Evolutionary conservation across 2,329 filamentous ascomycete species (phyloP), one percentile per base, ranked within the genome.

Genomic region (Fusarium sp.): DNA sequence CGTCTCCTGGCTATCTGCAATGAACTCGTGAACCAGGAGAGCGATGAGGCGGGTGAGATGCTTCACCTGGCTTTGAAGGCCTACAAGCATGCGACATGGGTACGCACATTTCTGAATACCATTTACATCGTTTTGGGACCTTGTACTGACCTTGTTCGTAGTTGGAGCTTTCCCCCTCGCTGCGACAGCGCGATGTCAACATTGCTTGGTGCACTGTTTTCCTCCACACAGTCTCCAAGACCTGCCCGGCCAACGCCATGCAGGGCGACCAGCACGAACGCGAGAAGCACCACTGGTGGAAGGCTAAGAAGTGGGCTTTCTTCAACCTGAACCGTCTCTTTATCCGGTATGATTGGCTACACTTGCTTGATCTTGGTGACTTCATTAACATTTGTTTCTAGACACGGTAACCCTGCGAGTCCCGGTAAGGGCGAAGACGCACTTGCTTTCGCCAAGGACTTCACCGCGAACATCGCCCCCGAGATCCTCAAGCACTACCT

Each of bases 231-330:
- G 92, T 98, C 35, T 90, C 91, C 71, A 98, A 98, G 80, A 83
- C 90, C 22, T 89, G 92, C 35, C 96, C 96, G 6, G 86, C 91
- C 56, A 89, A 86, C 71, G 91, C 94, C 35, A 90, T 98, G 86
- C 93, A 96, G 62, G 92, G 92, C 63, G 93, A 90, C 61, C 82
- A 91, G 52, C 89, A 93, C 60, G 95, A 98, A 76, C 89, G 96
- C 59, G 96, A 98, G 80, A 88, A 91, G 74, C 94, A 97, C 77
- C 94, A 97, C 79, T 99, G 96, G 95, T 99, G 95, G 95, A 99
- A 98, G 84, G 92, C 94, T 68, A 98, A 98, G 89, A 99, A 99
- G 81, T 98, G 96, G 96, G 92, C 95, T 15, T 99, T 97, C 80
- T 97, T 96, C 75, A 98, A 98, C 80, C 82, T 99, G 73, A 99